Evolutionary conservation across 2,329 filamentous ascomycete species (phyloP).

Genomic region (Rhynchosporium agropyri): DNA sequence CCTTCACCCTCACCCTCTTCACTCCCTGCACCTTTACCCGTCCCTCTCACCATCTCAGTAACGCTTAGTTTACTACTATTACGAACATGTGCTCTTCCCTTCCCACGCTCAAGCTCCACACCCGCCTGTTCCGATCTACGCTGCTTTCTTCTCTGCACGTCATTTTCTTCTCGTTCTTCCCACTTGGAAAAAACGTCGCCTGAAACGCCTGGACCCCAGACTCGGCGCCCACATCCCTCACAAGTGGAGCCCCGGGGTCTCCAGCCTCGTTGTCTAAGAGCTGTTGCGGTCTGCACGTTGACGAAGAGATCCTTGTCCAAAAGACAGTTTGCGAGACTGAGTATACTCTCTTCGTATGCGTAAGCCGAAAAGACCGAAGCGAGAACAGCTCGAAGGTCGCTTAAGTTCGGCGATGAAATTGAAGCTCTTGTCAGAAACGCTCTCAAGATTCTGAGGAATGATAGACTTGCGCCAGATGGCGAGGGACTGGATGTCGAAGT

Average conservation of each 20-base stretch:
- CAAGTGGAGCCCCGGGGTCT: slow-evolving; percentile 83
- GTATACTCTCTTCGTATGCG: slow-evolving; percentile 88
- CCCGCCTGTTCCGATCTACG: slow-evolving; percentile 40
- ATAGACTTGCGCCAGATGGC: slow-evolving; percentile 56
- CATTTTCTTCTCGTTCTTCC: slow-evolving; percentile 62
- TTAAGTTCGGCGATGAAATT: slow-evolving; percentile 78
- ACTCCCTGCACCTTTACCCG: slow-evolving; percentile 31
- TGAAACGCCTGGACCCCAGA: slow-evolving; percentile 88
- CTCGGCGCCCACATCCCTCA: slow-evolving; percentile 77
- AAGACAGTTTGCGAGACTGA: slow-evolving; percentile 81
- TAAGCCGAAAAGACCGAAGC: slow-evolving; percentile 93
- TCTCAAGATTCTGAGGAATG: slow-evolving; percentile 86
- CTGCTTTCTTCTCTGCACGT: slow-evolving; percentile 47
- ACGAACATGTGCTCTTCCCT: slow-evolving; percentile 46
- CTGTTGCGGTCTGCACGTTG: slow-evolving; percentile 74
- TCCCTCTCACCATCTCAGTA: slow-evolving; percentile 27
- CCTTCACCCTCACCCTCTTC: slow-evolving; percentile 41
- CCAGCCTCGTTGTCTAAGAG: slow-evolving; percentile 84
- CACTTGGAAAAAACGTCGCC: slow-evolving; percentile 78
- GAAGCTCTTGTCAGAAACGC: slow-evolving; percentile 86
- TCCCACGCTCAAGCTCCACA: slow-evolving; percentile 44
- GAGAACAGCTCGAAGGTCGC: slow-evolving; percentile 83
- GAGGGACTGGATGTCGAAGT: slow-evolving; percentile 64
- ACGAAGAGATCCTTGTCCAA: slow-evolving; percentile 88
- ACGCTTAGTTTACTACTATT: slow-evolving; percentile 37